Conservation (phyloP, 352 stramenopile species). For the Pythium brachiatum region DNA sequence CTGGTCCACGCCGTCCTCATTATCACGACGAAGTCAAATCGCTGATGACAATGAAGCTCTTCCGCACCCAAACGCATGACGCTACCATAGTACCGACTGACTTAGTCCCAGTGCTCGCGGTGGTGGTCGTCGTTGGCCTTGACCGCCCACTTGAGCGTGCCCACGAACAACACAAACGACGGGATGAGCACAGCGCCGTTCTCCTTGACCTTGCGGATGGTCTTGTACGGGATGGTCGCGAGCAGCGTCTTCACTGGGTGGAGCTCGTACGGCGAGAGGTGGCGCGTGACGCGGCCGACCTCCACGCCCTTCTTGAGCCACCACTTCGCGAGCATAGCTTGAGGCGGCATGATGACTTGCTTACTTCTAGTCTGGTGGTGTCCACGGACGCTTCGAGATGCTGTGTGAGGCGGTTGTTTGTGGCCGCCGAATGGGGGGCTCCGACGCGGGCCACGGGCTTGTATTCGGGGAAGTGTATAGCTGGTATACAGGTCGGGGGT, state of each 20-base stretch:
- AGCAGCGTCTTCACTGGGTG: constrained; percentile 69
- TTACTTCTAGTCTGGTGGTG: constrained; percentile 5
- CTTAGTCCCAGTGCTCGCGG: constrained; percentile 78
- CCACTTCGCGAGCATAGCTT: constrained; percentile 57
- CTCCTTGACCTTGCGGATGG: constrained; percentile 77
- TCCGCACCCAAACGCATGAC: background rate
- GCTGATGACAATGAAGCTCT: too few species aligned
- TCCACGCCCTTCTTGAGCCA: constrained; percentile 71
- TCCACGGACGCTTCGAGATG: constrained; percentile 4
- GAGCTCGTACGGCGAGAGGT: constrained; percentile 70
- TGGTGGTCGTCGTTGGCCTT: constrained; percentile 76
- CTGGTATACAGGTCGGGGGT: background rate
- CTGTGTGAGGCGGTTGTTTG: background rate
- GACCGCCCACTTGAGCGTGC: constrained; percentile 71
- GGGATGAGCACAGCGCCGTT: constrained; percentile 74
- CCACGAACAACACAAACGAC: constrained; percentile 53
- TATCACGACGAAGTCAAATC: too few species aligned
- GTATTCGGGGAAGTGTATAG: constrained; percentile 7
- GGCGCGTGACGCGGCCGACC: constrained; percentile 59
- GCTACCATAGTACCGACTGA: background rate
- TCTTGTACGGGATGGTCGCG: constrained; percentile 71
- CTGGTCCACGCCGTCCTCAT: too few species aligned
- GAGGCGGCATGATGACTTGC: constrained; percentile 36
- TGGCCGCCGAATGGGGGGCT: constrained; percentile 14
- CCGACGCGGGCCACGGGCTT: background rate